A percentile compares a stretch with the other conserved stretches of the same genome.
Conservation (phyloP, 495 filamentous ascomycete species). For the Pyrenula massariospora region DNA sequence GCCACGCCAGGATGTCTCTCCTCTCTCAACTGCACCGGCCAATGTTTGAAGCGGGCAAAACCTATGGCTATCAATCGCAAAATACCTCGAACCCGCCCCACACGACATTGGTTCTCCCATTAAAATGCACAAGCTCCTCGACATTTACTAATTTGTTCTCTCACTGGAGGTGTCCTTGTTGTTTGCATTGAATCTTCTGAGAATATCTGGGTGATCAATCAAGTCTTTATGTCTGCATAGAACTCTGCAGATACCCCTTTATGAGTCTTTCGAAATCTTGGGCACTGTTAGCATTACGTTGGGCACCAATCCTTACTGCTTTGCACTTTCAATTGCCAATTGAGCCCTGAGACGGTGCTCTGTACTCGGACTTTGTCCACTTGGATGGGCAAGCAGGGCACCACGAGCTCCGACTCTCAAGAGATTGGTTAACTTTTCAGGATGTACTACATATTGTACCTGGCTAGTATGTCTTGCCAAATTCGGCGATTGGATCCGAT, state of each 20-base stretch:
- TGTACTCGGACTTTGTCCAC: background rate
- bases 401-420: background rate
- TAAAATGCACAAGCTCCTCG: background rate
- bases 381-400: background rate
- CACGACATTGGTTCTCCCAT: slow-evolving; percentile 2
- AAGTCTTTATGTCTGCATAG: background rate
- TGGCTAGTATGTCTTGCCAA: slow-evolving; percentile 45
- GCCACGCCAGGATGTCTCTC: slow-evolving; percentile 11
- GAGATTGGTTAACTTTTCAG: slow-evolving; percentile 6
- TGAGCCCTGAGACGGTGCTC: background rate
- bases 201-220: background rate
- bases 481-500: slow-evolving; percentile 2
- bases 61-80: background rate
- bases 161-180: background rate
- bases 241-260: background rate
- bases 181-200: background rate
- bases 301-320: slow-evolving; percentile 3
- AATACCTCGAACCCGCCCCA: slow-evolving; percentile 4
- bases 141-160: background rate
- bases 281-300: background rate
- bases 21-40: slow-evolving; percentile 6
- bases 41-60: slow-evolving; percentile 7
- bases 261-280: background rate
- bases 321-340: slow-evolving; percentile 1
- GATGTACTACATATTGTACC: slow-evolving; percentile 62